A percentile compares a stretch with the other conserved stretches of the same genome.
Evolutionary conservation across 495 filamentous ascomycete species (phyloP).

Genomic region (Penicillium soppii): DNA sequence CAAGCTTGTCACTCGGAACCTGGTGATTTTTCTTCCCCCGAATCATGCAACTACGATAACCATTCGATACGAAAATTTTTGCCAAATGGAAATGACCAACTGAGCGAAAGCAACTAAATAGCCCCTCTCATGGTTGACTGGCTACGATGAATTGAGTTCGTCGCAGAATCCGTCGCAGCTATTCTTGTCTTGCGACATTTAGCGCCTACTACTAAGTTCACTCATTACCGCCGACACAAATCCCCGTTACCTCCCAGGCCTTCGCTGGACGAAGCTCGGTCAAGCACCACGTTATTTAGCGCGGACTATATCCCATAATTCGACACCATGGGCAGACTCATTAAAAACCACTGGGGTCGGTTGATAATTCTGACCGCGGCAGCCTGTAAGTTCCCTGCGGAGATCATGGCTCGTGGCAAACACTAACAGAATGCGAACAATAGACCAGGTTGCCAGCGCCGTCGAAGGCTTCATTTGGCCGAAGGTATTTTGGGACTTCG

Average conservation of each 20-base stretch:
- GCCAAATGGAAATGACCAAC: not conserved
- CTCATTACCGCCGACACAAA: not conserved
- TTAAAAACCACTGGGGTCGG: slow-evolving; percentile 98
- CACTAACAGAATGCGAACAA: not conserved
- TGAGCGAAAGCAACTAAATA: not conserved
- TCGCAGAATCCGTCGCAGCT: not conserved
- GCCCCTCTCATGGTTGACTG: not conserved
- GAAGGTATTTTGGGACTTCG: slow-evolving; percentile 97
- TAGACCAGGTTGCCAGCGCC: slow-evolving; percentile 83
- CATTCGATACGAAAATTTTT: not conserved
- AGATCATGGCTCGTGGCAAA: not conserved
- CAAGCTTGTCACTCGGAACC: slow-evolving; percentile 1
- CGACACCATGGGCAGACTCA: slow-evolving; percentile 83
- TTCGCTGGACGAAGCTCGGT: slow-evolving; percentile 29
- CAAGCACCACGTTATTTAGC: slow-evolving; percentile 4
- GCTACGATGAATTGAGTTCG: slow-evolving; percentile 3
- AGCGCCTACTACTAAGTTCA: not conserved
- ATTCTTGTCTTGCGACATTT: not conserved
- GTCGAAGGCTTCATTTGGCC: slow-evolving; percentile 96
- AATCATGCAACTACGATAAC: slow-evolving; percentile 16
- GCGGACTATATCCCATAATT: not conserved
- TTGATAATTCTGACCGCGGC: slow-evolving; percentile 86
- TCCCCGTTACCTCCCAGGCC: not conserved
- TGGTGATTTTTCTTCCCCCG: slow-evolving; percentile 4
- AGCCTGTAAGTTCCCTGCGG: slow-evolving; percentile 59